A percentile compares a stretch with the other conserved stretches of the same genome.
Evolutionary conservation across 2,329 filamentous ascomycete genomes (phyloP).

Genomic region (Rosellinia necatrix): DNA sequence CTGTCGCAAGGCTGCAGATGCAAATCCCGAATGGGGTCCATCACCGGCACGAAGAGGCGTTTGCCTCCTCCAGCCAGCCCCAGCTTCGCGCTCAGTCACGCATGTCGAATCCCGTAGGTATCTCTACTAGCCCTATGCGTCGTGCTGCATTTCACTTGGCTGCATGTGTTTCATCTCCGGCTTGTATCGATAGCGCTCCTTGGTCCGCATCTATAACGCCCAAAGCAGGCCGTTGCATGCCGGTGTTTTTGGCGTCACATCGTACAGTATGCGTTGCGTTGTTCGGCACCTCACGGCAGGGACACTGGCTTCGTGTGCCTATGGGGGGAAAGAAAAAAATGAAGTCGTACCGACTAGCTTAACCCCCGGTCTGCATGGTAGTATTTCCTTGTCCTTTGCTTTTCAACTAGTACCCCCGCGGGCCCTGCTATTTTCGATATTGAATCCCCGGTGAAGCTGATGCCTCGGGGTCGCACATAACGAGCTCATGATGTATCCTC

Average conservation of each 20-base stretch:
- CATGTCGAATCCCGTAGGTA: too few relatives aligned
- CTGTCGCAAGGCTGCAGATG: conserved; percentile 34
- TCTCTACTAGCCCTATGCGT: too few relatives aligned
- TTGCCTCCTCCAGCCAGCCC: too few relatives aligned
- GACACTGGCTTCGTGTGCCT: not conserved
- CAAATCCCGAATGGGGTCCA: too few relatives aligned
- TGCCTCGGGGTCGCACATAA: conserved; percentile 6
- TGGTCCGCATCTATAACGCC: not conserved
- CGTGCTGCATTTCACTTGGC: not conserved
- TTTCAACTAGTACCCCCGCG: not conserved
- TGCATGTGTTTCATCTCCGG: conserved; percentile 7
- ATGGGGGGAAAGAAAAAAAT: not conserved
- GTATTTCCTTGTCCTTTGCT: not conserved
- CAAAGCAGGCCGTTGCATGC: not conserved
- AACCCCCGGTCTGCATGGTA: not conserved
- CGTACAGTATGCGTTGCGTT: not conserved
- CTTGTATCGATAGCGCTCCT: conserved; percentile 4
- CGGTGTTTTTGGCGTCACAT: conserved; percentile 8
- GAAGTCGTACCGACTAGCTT: not conserved
- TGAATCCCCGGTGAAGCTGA: not conserved
- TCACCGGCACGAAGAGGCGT: conserved; percentile 12
- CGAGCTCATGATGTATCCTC: not conserved
- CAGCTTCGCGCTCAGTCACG: too few relatives aligned
- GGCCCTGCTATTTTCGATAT: not conserved
- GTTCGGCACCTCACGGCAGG: not conserved